Conservation (phyloP, 2,329 filamentous ascomycete species). For the Ceratocystis cacaofunesta region DNA sequence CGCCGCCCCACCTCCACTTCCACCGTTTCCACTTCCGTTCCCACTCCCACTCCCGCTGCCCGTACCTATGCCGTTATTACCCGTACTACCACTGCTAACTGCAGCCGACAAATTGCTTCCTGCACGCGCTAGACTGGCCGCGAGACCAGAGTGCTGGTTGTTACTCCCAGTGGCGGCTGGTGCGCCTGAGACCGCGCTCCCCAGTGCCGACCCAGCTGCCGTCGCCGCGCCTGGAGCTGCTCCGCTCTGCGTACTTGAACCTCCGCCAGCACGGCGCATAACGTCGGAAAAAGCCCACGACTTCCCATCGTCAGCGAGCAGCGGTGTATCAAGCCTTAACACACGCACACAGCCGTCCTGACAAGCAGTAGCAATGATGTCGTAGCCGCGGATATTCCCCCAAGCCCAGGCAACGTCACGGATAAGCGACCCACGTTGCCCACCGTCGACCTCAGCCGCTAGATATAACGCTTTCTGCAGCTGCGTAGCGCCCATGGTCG, state of each 20-base stretch:
- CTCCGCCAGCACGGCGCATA: constrained; percentile 19
- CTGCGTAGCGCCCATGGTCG: constrained; percentile 35
- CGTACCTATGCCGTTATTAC: too few relatives aligned
- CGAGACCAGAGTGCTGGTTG: constrained; percentile 20
- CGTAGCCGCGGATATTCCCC: constrained; percentile 77
- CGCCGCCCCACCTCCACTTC: constrained; percentile 28
- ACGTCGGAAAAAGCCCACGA: constrained; percentile 36
- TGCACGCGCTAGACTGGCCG: constrained; percentile 14
- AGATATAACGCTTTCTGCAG: constrained; percentile 70
- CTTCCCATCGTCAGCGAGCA: constrained; percentile 31
- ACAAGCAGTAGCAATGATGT: constrained; percentile 79
- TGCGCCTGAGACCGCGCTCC: constrained; percentile 19
- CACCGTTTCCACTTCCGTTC: constrained; percentile 26
- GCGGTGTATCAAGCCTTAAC: constrained; percentile 60
- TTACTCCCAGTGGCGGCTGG: constrained; percentile 24
- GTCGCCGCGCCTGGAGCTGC: constrained; percentile 21
- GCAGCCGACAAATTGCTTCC: constrained; percentile 17
- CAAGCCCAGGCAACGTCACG: constrained; percentile 86
- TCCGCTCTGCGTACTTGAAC: constrained; percentile 6
- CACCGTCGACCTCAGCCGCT: constrained; percentile 59
- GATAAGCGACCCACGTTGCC: constrained; percentile 44
- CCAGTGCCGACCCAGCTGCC: constrained; percentile 21
- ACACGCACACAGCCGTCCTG: constrained; percentile 83
- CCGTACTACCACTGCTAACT: not conserved
- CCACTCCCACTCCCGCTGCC: not conserved